Evolutionary conservation across 2,329 filamentous ascomycete genomes (phyloP).

Genomic region (Aschersonia sp.): DNA sequence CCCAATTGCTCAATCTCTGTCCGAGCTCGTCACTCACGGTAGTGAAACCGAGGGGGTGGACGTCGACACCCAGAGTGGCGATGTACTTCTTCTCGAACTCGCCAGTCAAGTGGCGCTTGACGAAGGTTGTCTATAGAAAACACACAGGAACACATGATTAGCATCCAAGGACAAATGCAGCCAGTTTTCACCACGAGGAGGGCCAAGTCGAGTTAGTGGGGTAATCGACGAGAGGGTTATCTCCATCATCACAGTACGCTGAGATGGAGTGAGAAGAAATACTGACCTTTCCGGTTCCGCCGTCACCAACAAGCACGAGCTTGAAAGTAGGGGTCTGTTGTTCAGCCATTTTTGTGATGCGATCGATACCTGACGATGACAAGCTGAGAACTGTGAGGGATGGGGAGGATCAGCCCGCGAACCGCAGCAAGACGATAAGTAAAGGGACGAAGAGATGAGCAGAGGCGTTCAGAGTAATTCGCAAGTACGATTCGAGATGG

Average conservation of each 20-base stretch:
- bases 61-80: conserved; percentile 97
- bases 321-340: conserved; percentile 73
- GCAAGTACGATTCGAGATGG: conserved; percentile 2
- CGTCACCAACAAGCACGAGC: conserved; percentile 98
- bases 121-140: conserved; percentile 76
- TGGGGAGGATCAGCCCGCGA: conserved; percentile 26
- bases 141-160: conserved; percentile 1
- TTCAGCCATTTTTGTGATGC: conserved; percentile 45
- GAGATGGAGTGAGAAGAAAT: conserved; percentile 1
- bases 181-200: too few relatives aligned
- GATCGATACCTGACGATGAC: conserved; percentile 8
- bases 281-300: conserved; percentile 93
- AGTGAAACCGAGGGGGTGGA: conserved; percentile 94
- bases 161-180: neutral
- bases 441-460: conserved; percentile 1
- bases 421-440: conserved; percentile 1
- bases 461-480: neutral
- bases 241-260: neutral
- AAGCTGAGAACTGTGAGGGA: conserved; percentile 25
- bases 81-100: conserved; percentile 99
- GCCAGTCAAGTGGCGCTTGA: conserved; percentile 99
- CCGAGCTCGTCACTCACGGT: conserved; percentile 54
- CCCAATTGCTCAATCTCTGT: neutral
- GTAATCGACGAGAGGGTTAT: too few relatives aligned
- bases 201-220: too few relatives aligned